Base-by-base conservation (phyloP, 2,329 filamentous ascomycete species). In the Diaporthe vexans region DNA sequence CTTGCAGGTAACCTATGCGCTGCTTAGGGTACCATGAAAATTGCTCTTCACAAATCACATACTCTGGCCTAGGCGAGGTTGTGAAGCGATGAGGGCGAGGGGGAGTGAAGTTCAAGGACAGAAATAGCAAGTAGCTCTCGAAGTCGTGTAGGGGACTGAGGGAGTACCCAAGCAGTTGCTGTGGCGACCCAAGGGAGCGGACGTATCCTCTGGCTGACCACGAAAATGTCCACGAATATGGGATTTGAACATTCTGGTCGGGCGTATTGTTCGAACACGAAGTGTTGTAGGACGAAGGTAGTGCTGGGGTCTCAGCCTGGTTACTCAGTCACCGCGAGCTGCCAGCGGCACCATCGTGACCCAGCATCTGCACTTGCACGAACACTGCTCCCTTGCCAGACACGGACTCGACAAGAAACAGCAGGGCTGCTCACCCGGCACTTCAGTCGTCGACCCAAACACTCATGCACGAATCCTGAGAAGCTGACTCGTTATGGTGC, bases 401-500 rank as follows among this genome's bases (percentile, higher is more conserved):
- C 15, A 13, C 13, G 46, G 19, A 37, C 29, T 19, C 13, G 37
- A 6, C 13, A 37, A 67, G 63, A 29, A 33, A 65, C 19, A 35
- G 5, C 26, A 24, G 9, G 10, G n/a, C 19, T 10, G 43, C 21
- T 40, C 21, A 46, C 61, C 29, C 19, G 46, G 46, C 29, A 67
- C 26, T 21, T 67, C n/a, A 37, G 7, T 40, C 46, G n/a, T 37
- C 33, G 29, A 37, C 51, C 13, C n/a, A 26, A 51, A 40, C 33
- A 48, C 29, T 4, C 48, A 37, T 7, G 10, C 37, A 26, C 33
- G 63, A 54, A 52, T 15, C n/a, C 46, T 26, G 29, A 26, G 3
- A 67, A 15, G 11, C 46, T 68, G 63, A 68, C 21, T 68, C 63
- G 63, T 26, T 26, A 21, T 17, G 13, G 24, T 21, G 33, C 48